These are phyloP conservation scores for Sphaerobolus stellatus DNA, from an alignment of 1,284 basidiomycete genomes.

Conservation along the genomic window DNA sequence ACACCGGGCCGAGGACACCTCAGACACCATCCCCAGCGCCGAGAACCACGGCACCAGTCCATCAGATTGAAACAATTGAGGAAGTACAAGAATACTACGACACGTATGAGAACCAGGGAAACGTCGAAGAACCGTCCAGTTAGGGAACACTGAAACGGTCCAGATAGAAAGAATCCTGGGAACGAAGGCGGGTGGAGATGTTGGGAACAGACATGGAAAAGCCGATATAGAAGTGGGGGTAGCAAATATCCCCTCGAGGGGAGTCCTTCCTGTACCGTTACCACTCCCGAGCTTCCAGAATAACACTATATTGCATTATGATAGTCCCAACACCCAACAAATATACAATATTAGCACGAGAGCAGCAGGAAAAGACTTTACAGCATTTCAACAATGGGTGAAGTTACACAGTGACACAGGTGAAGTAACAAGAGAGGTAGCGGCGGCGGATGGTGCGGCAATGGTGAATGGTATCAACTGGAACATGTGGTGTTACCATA, in stretches of 20 bases:
- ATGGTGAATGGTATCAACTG: conserved; percentile 29
- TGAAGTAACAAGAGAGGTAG: not conserved
- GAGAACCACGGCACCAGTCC: too few species aligned
- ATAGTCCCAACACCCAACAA: not conserved
- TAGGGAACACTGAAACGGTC: too few species aligned
- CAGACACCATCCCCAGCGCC: too few species aligned
- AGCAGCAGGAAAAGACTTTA: not conserved
- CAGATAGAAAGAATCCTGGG: too few species aligned
- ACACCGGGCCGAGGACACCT: too few species aligned
- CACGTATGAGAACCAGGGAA: too few species aligned
- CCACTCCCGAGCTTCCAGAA: not conserved
- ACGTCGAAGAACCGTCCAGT: too few species aligned
- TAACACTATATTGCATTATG: not conserved
- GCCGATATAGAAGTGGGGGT: too few species aligned
- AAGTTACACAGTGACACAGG: not conserved
- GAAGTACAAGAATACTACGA: too few species aligned
- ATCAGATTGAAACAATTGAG: too few species aligned
- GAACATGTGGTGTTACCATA: conserved; percentile 18
- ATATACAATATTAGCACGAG: not conserved
- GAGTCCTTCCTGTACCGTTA: not conserved
- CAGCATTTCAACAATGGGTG: not conserved
- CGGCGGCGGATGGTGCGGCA: conserved; percentile 25
- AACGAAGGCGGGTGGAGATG: too few species aligned
- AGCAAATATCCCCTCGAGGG: not conserved
- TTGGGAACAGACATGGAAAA: too few species aligned